These are phyloP conservation scores for Bipolaris sorokiniana DNA, from an alignment of 2,329 filamentous ascomycete species.

Conservation along the genomic window DNA sequence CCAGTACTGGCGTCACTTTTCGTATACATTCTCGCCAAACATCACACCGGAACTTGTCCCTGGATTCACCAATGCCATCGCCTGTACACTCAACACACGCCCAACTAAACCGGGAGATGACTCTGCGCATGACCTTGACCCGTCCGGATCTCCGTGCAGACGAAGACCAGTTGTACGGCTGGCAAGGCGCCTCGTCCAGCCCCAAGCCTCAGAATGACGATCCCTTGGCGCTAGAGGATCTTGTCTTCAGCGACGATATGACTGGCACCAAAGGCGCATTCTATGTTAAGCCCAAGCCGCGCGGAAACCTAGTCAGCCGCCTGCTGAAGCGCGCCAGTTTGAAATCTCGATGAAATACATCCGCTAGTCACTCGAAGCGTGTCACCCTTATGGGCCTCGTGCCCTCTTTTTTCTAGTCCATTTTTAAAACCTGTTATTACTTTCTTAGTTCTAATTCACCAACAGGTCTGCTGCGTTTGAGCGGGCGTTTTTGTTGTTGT, in stretches of 20 bases:
- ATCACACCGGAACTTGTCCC: conserved; percentile 42
- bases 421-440: background rate
- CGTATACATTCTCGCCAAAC: conserved; percentile 39
- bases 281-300: conserved; percentile 48
- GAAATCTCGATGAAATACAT: conserved; percentile 28
- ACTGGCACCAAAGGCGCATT: conserved; percentile 55
- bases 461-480: conserved; percentile 14
- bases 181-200: conserved; percentile 55
- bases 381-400: background rate
- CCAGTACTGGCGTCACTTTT: conserved; percentile 44
- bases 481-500: conserved; percentile 7
- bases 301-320: conserved; percentile 44
- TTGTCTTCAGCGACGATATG: conserved; percentile 58
- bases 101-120: conserved; percentile 78
- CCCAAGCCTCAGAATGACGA: conserved; percentile 51
- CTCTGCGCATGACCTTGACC: conserved; percentile 92
- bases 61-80: conserved; percentile 39
- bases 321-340: conserved; percentile 48
- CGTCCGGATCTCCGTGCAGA: conserved; percentile 81
- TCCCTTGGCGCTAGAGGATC: conserved; percentile 61
- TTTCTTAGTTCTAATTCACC: conserved; percentile 5
- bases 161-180: conserved; percentile 74
- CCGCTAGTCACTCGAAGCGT: background rate
- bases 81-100: conserved; percentile 29
- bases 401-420: background rate